Evolutionary conservation across 495 filamentous ascomycete genomes (phyloP).

Genomic region (Neurospora sp.): DNA sequence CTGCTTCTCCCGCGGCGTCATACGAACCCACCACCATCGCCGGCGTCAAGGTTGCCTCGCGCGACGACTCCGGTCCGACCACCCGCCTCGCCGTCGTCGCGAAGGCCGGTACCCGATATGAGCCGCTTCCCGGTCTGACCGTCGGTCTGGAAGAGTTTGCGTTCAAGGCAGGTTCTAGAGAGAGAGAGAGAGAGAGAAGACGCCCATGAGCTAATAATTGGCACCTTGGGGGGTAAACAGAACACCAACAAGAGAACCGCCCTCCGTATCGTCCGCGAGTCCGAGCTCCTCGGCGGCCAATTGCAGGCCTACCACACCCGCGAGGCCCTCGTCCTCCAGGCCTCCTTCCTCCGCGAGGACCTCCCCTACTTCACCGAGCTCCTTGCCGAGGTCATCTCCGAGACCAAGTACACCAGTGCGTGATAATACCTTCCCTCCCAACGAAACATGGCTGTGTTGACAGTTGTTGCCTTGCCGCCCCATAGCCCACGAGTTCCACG

Average conservation of each 20-base stretch:
- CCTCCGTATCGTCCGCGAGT: constrained; percentile 85
- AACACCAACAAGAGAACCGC: constrained; percentile 77
- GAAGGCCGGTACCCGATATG: constrained; percentile 86
- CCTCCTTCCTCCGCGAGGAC: constrained; percentile 90
- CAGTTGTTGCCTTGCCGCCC: constrained; percentile 6
- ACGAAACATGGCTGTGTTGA: constrained; percentile 8
- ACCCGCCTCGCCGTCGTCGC: constrained; percentile 83
- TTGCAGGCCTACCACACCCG: constrained; percentile 77
- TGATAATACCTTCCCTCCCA: constrained; percentile 6
- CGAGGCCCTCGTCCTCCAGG: constrained; percentile 82
- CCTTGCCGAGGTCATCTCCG: constrained; percentile 77
- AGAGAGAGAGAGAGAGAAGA: not conserved
- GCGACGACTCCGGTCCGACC: constrained; percentile 79
- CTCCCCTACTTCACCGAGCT: constrained; percentile 97
- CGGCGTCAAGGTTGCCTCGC: constrained; percentile 82
- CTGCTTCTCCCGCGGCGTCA: constrained; percentile 63
- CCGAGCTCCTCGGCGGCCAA: constrained; percentile 85
- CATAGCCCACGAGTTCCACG: constrained; percentile 75
- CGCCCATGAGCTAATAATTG: constrained; percentile 39
- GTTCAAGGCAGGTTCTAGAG: constrained; percentile 67
- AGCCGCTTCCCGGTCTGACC: constrained; percentile 78
- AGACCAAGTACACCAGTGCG: constrained; percentile 79
- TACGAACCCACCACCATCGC: constrained; percentile 78
- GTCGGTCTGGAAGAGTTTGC: constrained; percentile 87
- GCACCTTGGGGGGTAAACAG: constrained; percentile 35